A percentile compares a stretch with the other conserved stretches of the same genome.
phyloP scores from a whole-genome alignment of 257 asterid genomes.

The Nicotiana benthamiana region DNA sequence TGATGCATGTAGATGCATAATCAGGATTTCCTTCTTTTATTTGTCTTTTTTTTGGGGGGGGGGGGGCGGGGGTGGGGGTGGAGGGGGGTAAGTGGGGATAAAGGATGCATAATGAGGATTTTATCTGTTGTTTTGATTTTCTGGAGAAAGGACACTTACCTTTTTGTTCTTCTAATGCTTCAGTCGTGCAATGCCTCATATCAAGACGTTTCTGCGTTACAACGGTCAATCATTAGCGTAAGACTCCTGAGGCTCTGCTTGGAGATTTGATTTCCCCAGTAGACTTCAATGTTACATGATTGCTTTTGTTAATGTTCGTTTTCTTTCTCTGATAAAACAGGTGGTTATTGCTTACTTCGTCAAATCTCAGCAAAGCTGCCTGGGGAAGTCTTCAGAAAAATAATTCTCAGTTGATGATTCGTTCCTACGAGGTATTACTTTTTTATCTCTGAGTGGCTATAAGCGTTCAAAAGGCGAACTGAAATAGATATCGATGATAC shows the following conservation, averaged over 20 bases:
- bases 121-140: neutral
- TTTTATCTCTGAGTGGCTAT: neutral
- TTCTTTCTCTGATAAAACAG: slow-evolving; percentile 25
- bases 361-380: slow-evolving; percentile 99
- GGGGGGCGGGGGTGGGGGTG: too few species aligned
- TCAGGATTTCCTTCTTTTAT: neutral
- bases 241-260: slow-evolving; percentile 15
- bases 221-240: slow-evolving; percentile 93
- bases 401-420: slow-evolving; percentile 96
- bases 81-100: neutral
- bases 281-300: neutral
- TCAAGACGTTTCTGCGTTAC: slow-evolving; percentile 85
- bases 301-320: neutral
- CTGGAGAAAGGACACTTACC: slow-evolving; percentile 10
- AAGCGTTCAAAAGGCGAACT: neutral
- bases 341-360: slow-evolving; percentile 88
- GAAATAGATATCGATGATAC: neutral
- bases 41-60: neutral
- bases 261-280: neutral
- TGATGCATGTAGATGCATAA: neutral
- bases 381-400: slow-evolving; percentile 97
- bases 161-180: slow-evolving; percentile 14
- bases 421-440: slow-evolving; percentile 71
- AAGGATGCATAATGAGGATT: neutral
- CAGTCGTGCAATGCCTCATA: slow-evolving; percentile 99